Evolutionary conservation across 2,329 filamentous ascomycete genomes (phyloP).

Genomic region (Microdochium nivale): DNA sequence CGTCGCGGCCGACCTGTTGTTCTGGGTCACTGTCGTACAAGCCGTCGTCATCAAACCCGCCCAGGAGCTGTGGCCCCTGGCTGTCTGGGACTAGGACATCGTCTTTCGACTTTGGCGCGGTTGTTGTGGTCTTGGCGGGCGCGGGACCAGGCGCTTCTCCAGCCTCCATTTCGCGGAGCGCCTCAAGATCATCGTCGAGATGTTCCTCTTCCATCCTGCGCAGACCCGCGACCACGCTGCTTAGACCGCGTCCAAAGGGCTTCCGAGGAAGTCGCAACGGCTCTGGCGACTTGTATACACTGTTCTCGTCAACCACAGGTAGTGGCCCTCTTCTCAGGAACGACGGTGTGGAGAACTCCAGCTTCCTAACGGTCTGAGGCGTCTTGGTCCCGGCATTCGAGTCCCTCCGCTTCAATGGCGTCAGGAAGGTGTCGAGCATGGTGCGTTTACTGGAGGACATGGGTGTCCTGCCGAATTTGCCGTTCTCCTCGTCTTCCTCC

Average conservation of each 20-base stretch:
- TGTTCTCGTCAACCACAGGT: conserved; percentile 47
- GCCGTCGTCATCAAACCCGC: conserved; percentile 56
- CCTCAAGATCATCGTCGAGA: conserved; percentile 66
- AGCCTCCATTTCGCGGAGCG: conserved; percentile 60
- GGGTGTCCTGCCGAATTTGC: conserved; percentile 37
- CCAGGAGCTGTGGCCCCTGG: conserved; percentile 37
- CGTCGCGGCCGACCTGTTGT: conserved; percentile 39
- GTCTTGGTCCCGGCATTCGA: conserved; percentile 30
- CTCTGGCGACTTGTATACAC: conserved; percentile 35
- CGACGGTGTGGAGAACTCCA: conserved; percentile 60
- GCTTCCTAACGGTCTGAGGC: conserved; percentile 42
- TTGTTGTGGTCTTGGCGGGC: not conserved
- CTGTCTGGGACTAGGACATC: conserved; percentile 34
- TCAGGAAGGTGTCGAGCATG: conserved; percentile 54
- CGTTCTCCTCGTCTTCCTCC: conserved; percentile 15
- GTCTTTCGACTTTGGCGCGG: conserved; percentile 12
- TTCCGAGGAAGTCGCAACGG: conserved; percentile 48
- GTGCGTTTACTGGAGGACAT: conserved; percentile 51
- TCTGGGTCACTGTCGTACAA: conserved; percentile 49
- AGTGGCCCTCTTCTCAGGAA: conserved; percentile 53
- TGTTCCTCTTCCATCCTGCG: conserved; percentile 61
- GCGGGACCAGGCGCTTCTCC: conserved; percentile 1
- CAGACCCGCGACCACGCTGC: conserved; percentile 63
- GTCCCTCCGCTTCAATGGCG: conserved; percentile 47
- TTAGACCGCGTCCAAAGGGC: conserved; percentile 60